Evolutionary conservation across 2,329 filamentous ascomycete genomes (phyloP), one percentile per base, ranked within the genome.

Genomic region (Aspergillus sp.): DNA sequence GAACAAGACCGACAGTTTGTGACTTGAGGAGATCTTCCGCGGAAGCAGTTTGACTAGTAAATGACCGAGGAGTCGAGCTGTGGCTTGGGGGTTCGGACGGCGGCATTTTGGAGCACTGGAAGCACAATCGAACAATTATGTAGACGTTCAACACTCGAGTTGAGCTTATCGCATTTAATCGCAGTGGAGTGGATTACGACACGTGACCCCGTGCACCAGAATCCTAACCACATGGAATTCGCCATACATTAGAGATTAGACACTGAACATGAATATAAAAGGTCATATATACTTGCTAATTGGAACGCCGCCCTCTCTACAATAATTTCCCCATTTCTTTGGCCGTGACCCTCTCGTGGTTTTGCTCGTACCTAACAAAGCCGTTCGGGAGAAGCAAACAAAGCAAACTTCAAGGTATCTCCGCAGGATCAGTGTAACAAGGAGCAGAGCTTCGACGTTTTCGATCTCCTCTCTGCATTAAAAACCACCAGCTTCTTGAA

Each of bases 1-100:
- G 86, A 53, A 98, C 93, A 3, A 99, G 87, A 41, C 95, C 95
- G 64, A 97, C 92, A 0, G 91, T 96, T 69, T 91, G 87, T 53
- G 86, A 90, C 59, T 93, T 93, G 48, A 96, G 82, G 13, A 91
- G 82, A 69, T 96, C 88, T 73, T 93, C 86, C 1, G 90, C 89
- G 1, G 89, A 89, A 64, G 88, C 82, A 62, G 87, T 88, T 69
- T 93, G 89, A 42, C 88, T 81, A 1, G 87, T 88, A 75, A 96
- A 96, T 13, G 78, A 76, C 55, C 78, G 75, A 41, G 71, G 79
- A 26, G 79, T 81, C 18, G 78, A 77, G 39, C 71, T 74, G 26
- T 74, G 70, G 47, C 71, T 76, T 7, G 69, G 71, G 18, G 71
- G 67, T 45, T 78, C 75, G 30, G 74, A 69, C n/a, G 64, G 60